Conservation (phyloP, 768 basidiomycete genomes). For the Pilatotrama ljubarskyi region DNA sequence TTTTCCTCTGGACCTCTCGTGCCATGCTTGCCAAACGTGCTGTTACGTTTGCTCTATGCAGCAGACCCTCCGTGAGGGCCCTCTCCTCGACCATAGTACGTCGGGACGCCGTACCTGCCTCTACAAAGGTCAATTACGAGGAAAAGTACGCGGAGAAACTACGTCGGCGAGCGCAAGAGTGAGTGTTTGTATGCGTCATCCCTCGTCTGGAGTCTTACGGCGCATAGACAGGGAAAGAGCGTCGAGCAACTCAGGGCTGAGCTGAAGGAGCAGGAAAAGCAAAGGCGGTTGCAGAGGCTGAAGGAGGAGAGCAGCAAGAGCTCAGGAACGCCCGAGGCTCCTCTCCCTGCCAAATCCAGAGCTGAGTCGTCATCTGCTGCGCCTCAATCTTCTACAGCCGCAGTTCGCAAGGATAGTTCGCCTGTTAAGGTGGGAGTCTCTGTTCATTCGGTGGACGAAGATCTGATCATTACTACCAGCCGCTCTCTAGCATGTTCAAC, state of each 20-base stretch:
- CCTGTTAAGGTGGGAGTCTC: slow-evolving; percentile 56
- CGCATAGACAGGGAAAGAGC: slow-evolving; percentile 40
- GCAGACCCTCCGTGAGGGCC: not conserved
- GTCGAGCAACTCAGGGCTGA: slow-evolving; percentile 41
- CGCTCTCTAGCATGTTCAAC: slow-evolving; percentile 80
- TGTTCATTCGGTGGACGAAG: not conserved
- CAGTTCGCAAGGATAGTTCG: slow-evolving; percentile 58
- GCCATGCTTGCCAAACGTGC: slow-evolving; percentile 11
- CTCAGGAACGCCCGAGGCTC: slow-evolving; percentile 2
- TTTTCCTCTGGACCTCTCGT: not conserved
- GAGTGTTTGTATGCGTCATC: slow-evolving; percentile 34
- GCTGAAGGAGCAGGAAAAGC: slow-evolving; percentile 29
- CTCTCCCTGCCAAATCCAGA: slow-evolving; percentile 5
- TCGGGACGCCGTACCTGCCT: not conserved
- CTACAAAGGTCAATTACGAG: slow-evolving; percentile 34
- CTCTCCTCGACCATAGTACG: not conserved
- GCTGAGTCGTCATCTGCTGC: slow-evolving; percentile 21
- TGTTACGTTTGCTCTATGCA: not conserved
- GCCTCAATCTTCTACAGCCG: not conserved
- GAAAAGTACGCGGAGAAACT: slow-evolving; percentile 73
- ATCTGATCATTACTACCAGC: slow-evolving; percentile 44
- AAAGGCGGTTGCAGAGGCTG: slow-evolving; percentile 18
- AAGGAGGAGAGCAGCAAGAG: slow-evolving; percentile 10
- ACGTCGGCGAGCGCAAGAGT: slow-evolving; percentile 63
- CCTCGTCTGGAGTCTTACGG: not conserved